phyloP scores from a whole-genome alignment of 208 protist genomes.

The Trypanosoma platydactyli region DNA sequence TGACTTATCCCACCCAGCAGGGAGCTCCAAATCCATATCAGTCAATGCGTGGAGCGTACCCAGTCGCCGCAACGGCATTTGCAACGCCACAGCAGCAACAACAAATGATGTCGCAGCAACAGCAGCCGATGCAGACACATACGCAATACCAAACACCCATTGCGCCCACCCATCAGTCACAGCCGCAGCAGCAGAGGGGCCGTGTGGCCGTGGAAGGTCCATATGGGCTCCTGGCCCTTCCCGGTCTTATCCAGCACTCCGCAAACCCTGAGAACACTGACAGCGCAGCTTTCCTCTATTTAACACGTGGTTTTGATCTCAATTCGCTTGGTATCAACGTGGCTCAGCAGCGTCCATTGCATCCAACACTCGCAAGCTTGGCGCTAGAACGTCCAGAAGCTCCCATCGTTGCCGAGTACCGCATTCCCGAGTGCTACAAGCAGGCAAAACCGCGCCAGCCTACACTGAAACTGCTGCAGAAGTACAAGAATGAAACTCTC shows the following conservation, averaged over 20 bases:
- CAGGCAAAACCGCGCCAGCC: slow-evolving; percentile 69
- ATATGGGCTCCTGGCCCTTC: slow-evolving; percentile 63
- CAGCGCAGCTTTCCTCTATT: slow-evolving; percentile 53
- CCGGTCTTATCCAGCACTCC: slow-evolving; percentile 37
- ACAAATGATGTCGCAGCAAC: slow-evolving; percentile 1
- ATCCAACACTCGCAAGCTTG: slow-evolving; percentile 73
- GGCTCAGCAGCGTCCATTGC: slow-evolving; percentile 59
- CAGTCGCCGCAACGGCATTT: slow-evolving; percentile 1
- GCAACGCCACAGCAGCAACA: slow-evolving; percentile 20
- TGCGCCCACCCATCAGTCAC: neutral
- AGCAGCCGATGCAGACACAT: neutral
- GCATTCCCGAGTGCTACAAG: slow-evolving; percentile 81
- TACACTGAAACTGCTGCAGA: slow-evolving; percentile 79
- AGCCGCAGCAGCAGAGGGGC: slow-evolving; percentile 4
- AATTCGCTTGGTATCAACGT: slow-evolving; percentile 65
- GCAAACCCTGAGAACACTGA: slow-evolving; percentile 50
- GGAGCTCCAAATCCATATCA: slow-evolving; percentile 32
- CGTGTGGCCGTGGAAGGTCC: slow-evolving; percentile 66
- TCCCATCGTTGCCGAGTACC: slow-evolving; percentile 73
- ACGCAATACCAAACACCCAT: neutral
- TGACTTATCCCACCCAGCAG: slow-evolving; percentile 9
- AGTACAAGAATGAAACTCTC: slow-evolving; percentile 95
- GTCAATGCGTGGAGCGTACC: slow-evolving; percentile 12
- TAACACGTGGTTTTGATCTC: slow-evolving; percentile 81
- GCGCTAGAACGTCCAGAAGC: slow-evolving; percentile 59